Evolutionary conservation across 495 filamentous ascomycete species (phyloP), one percentile per base, ranked within the genome.

Genomic region (Trichoderma reesei): DNA sequence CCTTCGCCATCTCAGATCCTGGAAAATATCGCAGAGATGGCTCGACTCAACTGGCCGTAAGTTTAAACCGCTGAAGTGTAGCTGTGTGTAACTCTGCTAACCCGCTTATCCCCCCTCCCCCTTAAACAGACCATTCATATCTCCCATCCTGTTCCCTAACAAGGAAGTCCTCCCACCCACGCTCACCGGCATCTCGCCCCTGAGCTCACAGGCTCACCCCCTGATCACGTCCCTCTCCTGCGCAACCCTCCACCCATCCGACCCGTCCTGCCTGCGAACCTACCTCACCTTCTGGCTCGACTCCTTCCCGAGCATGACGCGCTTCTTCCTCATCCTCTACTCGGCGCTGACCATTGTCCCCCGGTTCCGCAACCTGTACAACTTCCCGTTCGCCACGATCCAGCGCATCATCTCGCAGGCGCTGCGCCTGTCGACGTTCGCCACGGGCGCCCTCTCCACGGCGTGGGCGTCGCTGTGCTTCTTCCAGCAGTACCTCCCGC

Each of bases 401-500:
- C 87, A 86, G 69, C 71, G 69, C 5, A 78, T 96, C 9, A 80
- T 86, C 0, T 76, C 78, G 8, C 72, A 71, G 60, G 86, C 90
- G 18, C 82, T 96, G 60, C 83, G 85, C 31, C 84, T 89, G 66
- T 83, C 86, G 0, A 78, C 87, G 4, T 91, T 94, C 65, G 76
- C 92, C 11, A 91, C 92, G 3, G 87, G 88, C 14, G 80, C 88
- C 20, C 82, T 94, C 42, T 88, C 89, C 34, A 91, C 91, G 0
- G 80, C 85, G 41, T 98, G 94, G 94, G 91, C 83, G 16, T 86
- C 85, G 65, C 85, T 96, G 66, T 98, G 94, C 75, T 81, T 96
- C 70, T 88, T 96, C 76, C 88, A 93, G 72, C 76, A 82, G 37
- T 79, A 87, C 65, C 79, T 98, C 10, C 92, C 94, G 0, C 81